Base-by-base conservation (phyloP, 78 protist genomes). In the Goniomonas avonlea region DNA sequence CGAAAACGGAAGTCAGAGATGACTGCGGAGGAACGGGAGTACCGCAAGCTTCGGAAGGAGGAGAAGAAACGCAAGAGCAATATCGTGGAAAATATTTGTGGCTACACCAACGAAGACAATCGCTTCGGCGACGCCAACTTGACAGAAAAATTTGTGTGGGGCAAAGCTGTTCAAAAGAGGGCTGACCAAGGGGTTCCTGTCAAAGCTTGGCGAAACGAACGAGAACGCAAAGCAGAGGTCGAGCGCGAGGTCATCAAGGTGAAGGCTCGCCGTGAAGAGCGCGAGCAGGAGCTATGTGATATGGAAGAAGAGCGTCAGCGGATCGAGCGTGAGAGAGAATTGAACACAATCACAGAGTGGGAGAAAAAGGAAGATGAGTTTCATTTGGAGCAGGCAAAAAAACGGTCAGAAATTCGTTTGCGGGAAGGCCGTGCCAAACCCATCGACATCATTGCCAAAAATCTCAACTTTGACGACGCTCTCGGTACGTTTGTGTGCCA, bases 331-430 rank as follows among this genome's bases (percentile, higher is more conserved):
- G 75, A 86, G 81, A 38, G 55, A 1, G 88, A 81, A 15, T 45
- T 45, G 58, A 68, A n/a, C 48, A 20, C 59, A 5, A 41, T 31
- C 75, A 68, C 56, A 21, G 94, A 88, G 48, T 81, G 82, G 38
- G 85, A 79, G 74, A 61, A 65, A 48, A 65, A 81, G 35, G 95
- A 90, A 43, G 90, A 90, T 31, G 82, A 90, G 84, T 94, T 94
- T 37, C 88, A 92, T 38, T 73, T 77, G 13, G 2, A 76, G 37
- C 94, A 91, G 60, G 91, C 90, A 5, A 3, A 31, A 7, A 15
- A 39, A 18, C 85, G 93, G 39, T 53, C 91, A n/a, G 35, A 48
- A 23, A 82, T 85, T 39, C 80, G 96, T 5, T 17, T 88, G 23
- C 40, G 37, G 23, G 88, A 85, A 34, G 90, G 88, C 18, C 77